Percentiles rank a stretch among this genome's conserved stretches.
phyloP scores from a whole-genome alignment of 495 filamentous ascomycete species.

The Talaromyces liani region DNA sequence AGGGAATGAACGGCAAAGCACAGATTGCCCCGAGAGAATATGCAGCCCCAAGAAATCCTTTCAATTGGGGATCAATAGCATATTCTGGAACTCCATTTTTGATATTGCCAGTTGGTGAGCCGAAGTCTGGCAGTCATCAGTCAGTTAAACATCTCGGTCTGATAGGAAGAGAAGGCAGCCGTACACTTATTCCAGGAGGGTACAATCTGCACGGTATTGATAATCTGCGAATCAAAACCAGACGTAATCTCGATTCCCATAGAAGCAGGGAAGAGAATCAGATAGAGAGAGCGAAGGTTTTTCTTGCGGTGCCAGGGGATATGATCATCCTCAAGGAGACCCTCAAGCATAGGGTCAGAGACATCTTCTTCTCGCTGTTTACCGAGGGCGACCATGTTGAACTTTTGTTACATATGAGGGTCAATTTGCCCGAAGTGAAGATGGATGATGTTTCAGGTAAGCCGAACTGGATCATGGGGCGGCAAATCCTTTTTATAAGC shows the following conservation, averaged over 20 bases:
- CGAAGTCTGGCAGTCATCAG: conserved; percentile 23
- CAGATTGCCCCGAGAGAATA: conserved; percentile 37
- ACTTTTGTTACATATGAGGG: not conserved
- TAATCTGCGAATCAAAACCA: conserved; percentile 65
- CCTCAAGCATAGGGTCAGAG: conserved; percentile 21
- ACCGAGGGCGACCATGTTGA: conserved; percentile 19
- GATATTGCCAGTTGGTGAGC: conserved; percentile 19
- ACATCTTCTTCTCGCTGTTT: conserved; percentile 26
- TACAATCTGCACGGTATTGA: conserved; percentile 61
- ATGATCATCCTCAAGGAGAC: conserved; percentile 16
- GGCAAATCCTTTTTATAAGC: not conserved
- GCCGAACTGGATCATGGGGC: not conserved
- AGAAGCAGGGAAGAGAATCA: conserved; percentile 55
- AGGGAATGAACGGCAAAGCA: conserved; percentile 52
- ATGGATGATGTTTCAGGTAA: not conserved
- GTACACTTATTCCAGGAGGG: conserved; percentile 48
- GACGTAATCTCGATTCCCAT: conserved; percentile 68
- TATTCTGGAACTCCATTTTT: conserved; percentile 15
- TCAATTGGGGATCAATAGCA: conserved; percentile 17
- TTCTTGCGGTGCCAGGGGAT: conserved; percentile 53
- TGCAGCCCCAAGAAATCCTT: conserved; percentile 21
- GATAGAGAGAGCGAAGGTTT: conserved; percentile 54
- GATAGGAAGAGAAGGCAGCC: conserved; percentile 9
- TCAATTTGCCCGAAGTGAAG: not conserved
- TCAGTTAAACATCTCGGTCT: not conserved